Evolutionary conservation across 2,329 filamentous ascomycete genomes (phyloP), one percentile per base, ranked within the genome.

Genomic region (Nemania diffusa): DNA sequence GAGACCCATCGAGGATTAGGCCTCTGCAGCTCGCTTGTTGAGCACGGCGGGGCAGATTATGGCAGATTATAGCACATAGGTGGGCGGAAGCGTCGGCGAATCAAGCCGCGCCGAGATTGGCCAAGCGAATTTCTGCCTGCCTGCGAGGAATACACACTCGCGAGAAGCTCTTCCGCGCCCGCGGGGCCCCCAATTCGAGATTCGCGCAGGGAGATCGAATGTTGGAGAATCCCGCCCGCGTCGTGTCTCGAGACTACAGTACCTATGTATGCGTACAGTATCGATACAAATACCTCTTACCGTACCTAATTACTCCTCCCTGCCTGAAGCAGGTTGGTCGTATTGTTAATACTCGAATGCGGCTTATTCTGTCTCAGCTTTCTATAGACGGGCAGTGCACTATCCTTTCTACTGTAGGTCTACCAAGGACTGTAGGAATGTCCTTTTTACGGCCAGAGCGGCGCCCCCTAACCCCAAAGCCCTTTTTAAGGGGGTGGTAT

Each of bases 51-150:
- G 6, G 34, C 3, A 40, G 57, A n/a, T n/a, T n/a, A n/a, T n/a
- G n/a, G n/a, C n/a, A n/a, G n/a, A n/a, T n/a, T n/a, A n/a, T n/a
- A n/a, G n/a, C n/a, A n/a, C 27, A n/a, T 3, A 60, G 8, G 46
- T 29, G 46, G n/a, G 24, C 64, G 64, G 64, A 51, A 42, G 27
- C 13, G 44, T 52, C 56, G 60, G 61, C 61, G 56, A 60, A 67
- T 60, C 61, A 64, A 60, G 42, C 65, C 55, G 55, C 61, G 24
- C 37, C 56, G 26, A 64, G 65, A 61, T 55, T 44, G 52, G 52
- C 58, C 46, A 27, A 61, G 46, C 37, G 52, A 57, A 9, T 32
- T 40, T n/a, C n/a, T n/a, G n/a, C n/a, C 34, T 26, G 9, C 32
- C 29, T 37, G 8, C 6, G 22, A 56, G 34, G 34, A 40, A n/a